phyloP scores from a whole-genome alignment of 148 eudicot genomes.

The Silene latifolia region DNA sequence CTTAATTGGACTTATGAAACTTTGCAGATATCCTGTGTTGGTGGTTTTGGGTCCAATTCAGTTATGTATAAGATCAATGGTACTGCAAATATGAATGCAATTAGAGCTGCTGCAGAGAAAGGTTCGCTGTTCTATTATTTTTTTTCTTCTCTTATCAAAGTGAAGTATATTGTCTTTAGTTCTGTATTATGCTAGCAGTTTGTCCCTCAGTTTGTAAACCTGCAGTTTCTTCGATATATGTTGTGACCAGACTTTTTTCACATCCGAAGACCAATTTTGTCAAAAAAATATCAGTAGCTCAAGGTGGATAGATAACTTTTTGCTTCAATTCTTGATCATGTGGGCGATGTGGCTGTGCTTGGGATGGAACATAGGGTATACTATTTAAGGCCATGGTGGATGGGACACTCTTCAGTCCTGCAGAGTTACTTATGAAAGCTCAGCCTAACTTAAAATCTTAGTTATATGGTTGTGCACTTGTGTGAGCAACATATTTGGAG shows the following conservation, averaged over 20 bases:
- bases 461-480: not conserved
- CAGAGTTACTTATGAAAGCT: not conserved
- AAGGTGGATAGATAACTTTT: not conserved
- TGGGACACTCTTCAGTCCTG: no score
- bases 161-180: not conserved
- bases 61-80: slow-evolving; percentile 94
- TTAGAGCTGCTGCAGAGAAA: slow-evolving; percentile 84
- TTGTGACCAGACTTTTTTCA: not conserved
- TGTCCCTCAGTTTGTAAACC: no score
- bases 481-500: no score
- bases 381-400: not conserved
- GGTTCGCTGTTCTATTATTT: slow-evolving; percentile 36
- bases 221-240: not conserved
- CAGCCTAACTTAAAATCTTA: not conserved
- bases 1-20: slow-evolving; percentile 3
- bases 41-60: slow-evolving; percentile 94
- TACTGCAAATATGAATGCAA: slow-evolving; percentile 93
- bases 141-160: not conserved
- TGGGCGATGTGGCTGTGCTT: not conserved
- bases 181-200: not conserved
- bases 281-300: not conserved
- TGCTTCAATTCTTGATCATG: not conserved
- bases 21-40: slow-evolving; percentile 88
- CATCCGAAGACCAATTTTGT: not conserved
- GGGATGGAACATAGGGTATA: not conserved